Evolutionary conservation across 164 flowering plant species (phyloP), one percentile per base, ranked within the genome.

Genomic region (Piper betle): DNA sequence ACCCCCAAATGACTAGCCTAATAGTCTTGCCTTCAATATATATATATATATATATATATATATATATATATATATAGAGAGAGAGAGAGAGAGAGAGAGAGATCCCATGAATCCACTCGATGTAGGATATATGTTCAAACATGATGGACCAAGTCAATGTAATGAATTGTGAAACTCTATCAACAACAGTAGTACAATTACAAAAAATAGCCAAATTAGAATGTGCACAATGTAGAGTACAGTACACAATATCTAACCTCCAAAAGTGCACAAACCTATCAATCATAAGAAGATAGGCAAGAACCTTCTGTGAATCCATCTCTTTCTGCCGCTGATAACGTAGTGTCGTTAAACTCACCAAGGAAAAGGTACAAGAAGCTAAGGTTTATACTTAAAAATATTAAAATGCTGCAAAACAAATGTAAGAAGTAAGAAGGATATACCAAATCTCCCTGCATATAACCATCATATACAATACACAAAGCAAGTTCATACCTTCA

Each of bases 231-330:
- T 38, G 46, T 57, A 16, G 6, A 57, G 12, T 38, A 19, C 37
- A 37, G 15, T 8, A 11, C 4, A 11, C 10, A 37, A 3, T 17
- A 57, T 37, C 16, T 10, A 57, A 57, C 12, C 2, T 39, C 13
- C 12, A 15, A 46, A 33, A 62, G n/a, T 37, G 62, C 52, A 57
- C 73, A 62, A 46, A 82, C 91, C 91, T 87, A 79, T 90, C 97
- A 65, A 87, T 84, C 84, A 90, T 75, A 57, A 90, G 84, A 68
- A 82, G 63, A 72, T 77, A 75, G 59, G 65, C 78, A 69, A 65
- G 63, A 65, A 61, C 62, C 25, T 78, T 80, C 40, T 77, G 74
- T 55, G 68, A 69, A 67, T 80, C 75, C 52, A 72, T 80, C 76
- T 70, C 82, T 68, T 73, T 80, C 52, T 77, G 78, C 64, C 82